Evolutionary conservation across 257 asterid species (phyloP), one percentile per base, ranked within the genome.

Genomic region (Forsythia suspensa): DNA sequence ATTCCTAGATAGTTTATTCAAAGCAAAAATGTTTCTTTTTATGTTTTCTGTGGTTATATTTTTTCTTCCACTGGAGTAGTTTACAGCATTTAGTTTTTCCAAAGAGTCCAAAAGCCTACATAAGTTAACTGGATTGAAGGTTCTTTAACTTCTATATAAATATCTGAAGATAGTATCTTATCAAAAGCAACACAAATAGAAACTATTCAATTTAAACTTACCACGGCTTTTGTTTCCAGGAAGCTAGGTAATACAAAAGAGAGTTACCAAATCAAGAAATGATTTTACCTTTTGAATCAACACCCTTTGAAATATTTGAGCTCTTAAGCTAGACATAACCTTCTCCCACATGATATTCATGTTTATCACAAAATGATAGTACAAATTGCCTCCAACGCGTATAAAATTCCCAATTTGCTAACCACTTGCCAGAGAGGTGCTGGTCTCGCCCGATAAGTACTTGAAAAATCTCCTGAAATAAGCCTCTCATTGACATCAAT

Each of bases 271-370:
- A 42, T 39, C 10, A 51, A 34, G 43, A 4, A 59, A 24, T 2
- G 77, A 75, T 20, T 70, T 74, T 85, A 95, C 99, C 98, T 95
- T 95, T 88, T 93, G 98, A 86, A 95, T 90, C 90, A 93, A 88
- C 83, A 95, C 86, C 80, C 96, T 90, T 79, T 90, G 96, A 82
- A 95, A 95, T 80, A 95, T 89, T 78, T 95, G 98, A 86, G 98
- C 97, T 89, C 98, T 86, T 88, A 95, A 86, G 89, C 97, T 92
- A 43, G 97, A 84, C 99, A 95, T 93, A 85, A 93, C 98, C 85
- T 95, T 95, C 92, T 95, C 99, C 98, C 99, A 95, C 73, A 92
- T 91, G 77, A 89, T 76, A 85, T 88, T 95, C 98, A 95, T 93
- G 88, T 93, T 95, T 42, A 84, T 86, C 77, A 92, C 97, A 67